Evolutionary conservation across 2,329 filamentous ascomycete genomes (phyloP).

Genomic region (Daldinia sp.): DNA sequence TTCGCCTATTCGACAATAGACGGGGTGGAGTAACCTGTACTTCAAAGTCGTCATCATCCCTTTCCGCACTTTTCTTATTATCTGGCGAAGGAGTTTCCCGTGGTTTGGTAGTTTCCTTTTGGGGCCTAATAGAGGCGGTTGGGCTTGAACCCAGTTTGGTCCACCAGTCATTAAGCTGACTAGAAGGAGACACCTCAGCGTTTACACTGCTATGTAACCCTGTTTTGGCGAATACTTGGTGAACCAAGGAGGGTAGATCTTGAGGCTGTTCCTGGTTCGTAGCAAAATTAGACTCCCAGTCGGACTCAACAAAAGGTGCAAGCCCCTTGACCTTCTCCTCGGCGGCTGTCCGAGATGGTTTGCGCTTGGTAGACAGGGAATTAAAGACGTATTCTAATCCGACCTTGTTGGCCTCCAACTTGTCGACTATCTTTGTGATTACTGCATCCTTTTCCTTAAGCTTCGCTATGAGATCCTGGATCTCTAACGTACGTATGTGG

Average conservation of each 20-base stretch:
- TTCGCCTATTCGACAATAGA: conserved; percentile 41
- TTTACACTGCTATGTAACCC: conserved; percentile 46
- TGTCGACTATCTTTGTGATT: conserved; percentile 60
- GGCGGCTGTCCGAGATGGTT: conserved; percentile 54
- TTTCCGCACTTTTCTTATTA: conserved; percentile 38
- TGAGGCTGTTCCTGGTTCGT: conserved; percentile 39
- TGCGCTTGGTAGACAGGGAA: conserved; percentile 57
- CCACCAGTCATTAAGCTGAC: conserved; percentile 60
- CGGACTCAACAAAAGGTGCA: conserved; percentile 54
- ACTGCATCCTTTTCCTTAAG: conserved; percentile 62
- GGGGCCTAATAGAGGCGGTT: conserved; percentile 36
- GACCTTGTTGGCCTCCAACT: conserved; percentile 60
- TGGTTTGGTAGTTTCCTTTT: conserved; percentile 18
- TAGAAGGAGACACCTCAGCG: conserved; percentile 46
- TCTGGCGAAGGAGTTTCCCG: conserved; percentile 28
- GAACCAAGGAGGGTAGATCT: conserved; percentile 51
- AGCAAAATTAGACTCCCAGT: conserved; percentile 50
- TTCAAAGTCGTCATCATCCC: conserved; percentile 61
- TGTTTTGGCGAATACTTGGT: conserved; percentile 52
- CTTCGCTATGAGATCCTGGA: conserved; percentile 53
- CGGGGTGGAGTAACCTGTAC: conserved; percentile 58
- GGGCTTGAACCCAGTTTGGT: conserved; percentile 49
- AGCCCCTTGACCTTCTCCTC: conserved; percentile 61
- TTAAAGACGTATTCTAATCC: conserved; percentile 64
- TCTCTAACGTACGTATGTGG: conserved; percentile 50